Evolutionary conservation across 1,284 basidiomycete genomes (phyloP).

Genomic region (Paramarasmius palmivorus): DNA sequence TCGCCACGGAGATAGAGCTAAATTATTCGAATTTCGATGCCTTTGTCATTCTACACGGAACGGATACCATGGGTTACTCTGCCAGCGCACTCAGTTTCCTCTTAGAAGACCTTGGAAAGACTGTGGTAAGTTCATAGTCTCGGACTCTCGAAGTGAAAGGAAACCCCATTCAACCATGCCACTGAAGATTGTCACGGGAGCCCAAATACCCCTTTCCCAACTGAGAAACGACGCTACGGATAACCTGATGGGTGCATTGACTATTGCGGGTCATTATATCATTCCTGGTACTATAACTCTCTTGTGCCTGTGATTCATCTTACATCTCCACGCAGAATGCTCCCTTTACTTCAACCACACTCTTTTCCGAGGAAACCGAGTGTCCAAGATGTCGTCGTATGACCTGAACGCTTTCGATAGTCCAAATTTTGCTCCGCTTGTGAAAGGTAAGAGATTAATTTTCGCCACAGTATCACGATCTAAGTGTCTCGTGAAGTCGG

Average conservation of each 20-base stretch:
- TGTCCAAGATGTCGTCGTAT: constrained; percentile 83
- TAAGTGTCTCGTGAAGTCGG: constrained; percentile 54
- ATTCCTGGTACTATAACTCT: constrained; percentile 90
- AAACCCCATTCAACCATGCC: not conserved
- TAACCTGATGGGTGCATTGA: constrained; percentile 85
- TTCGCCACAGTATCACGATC: not conserved
- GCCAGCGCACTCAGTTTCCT: constrained; percentile 88
- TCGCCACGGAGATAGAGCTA: constrained; percentile 88
- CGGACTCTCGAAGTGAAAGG: not conserved
- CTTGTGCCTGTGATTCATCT: too few species aligned
- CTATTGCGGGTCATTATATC: constrained; percentile 86
- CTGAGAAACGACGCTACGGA: constrained; percentile 89
- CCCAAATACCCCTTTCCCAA: constrained; percentile 90
- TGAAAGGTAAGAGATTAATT: constrained; percentile 57
- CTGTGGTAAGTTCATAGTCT: constrained; percentile 52
- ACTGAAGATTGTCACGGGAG: constrained; percentile 80
- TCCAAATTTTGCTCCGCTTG: constrained; percentile 84
- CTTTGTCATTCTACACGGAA: constrained; percentile 89
- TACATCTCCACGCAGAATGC: constrained; percentile 56
- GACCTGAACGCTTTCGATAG: constrained; percentile 87
- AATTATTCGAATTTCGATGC: constrained; percentile 85
- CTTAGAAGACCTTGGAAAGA: constrained; percentile 89
- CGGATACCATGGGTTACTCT: constrained; percentile 92
- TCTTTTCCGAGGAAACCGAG: constrained; percentile 84
- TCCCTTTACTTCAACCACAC: constrained; percentile 89